Percentiles rank a stretch among this genome's conserved stretches.
Evolutionary conservation across 306 rosid species (phyloP).

Genomic region (Prunus padus): DNA sequence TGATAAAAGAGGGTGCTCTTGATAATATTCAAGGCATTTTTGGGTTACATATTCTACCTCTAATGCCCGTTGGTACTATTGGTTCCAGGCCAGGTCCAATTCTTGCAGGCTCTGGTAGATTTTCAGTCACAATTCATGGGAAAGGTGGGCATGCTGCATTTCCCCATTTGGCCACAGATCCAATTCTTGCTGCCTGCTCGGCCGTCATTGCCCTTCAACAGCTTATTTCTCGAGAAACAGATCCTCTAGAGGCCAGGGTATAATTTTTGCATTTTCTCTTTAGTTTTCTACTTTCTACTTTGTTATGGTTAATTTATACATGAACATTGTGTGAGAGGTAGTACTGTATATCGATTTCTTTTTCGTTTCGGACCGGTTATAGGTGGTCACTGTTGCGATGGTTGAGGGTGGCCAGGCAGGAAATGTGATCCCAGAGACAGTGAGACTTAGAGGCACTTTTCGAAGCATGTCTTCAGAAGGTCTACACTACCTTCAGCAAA

Average conservation of each 20-base stretch:
- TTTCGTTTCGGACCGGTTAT: not conserved
- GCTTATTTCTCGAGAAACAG: slow-evolving; percentile 55
- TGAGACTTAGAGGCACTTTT: slow-evolving; percentile 46
- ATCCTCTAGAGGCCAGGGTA: slow-evolving; percentile 51
- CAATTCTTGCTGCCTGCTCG: slow-evolving; percentile 43
- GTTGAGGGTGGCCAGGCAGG: slow-evolving; percentile 43
- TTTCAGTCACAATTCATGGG: slow-evolving; percentile 35
- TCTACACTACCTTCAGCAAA: slow-evolving; percentile 34
- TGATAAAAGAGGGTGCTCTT: slow-evolving; percentile 50
- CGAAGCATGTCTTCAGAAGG: slow-evolving; percentile 51
- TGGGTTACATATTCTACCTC: slow-evolving; percentile 45
- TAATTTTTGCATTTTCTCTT: not conserved
- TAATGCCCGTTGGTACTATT: slow-evolving; percentile 32
- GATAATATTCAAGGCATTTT: slow-evolving; percentile 48
- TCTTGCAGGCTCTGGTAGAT: slow-evolving; percentile 46
- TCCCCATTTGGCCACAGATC: slow-evolving; percentile 44
- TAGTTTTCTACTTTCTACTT: not conserved
- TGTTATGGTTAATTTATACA: too few species aligned
- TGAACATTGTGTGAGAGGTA: too few species aligned
- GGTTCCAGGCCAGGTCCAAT: slow-evolving; percentile 54
- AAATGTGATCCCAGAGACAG: slow-evolving; percentile 40
- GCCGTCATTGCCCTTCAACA: slow-evolving; percentile 51
- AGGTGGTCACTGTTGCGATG: slow-evolving; percentile 49
- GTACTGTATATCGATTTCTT: too few species aligned
- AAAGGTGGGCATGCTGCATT: slow-evolving; percentile 43